Base-by-base conservation (phyloP, 2,329 filamentous ascomycete species). In the Macrophomina phaseolina region DNA sequence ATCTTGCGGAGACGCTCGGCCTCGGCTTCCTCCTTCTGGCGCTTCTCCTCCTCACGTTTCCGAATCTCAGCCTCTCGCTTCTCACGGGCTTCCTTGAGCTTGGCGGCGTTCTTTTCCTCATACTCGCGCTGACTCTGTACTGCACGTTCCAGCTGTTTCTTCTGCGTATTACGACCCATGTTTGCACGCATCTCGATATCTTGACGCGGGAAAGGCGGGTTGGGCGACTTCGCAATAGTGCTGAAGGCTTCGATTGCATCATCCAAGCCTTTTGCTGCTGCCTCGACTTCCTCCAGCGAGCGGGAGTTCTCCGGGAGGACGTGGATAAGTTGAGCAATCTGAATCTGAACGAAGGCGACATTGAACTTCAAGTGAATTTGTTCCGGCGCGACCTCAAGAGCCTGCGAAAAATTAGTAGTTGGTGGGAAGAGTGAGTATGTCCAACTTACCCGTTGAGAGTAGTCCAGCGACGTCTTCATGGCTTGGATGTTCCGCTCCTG, bases 311-410 rank as follows among this genome's bases (percentile, higher is more conserved):
- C 92, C 5, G 87, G 84, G 64, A 97, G 83, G 42, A 83, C 84
- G 78, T 93, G 90, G 65, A 97, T 89, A 36, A 91, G 87, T 53
- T 91, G 90, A 23, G 94, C 94, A 65, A 98, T 89, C 77, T 97
- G 94, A 69, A 97, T 96, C 76, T 98, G 95, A 34, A 98, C 92
- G 75, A 97, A 99, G 0, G 95, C 95, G 34, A 99, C 92, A 74
- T 99, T 99, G 86, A 99, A 99, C 77, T 95, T 93, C 78, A 95
- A 92, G 79, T 97, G 93, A 36, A 94, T 85, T 73, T 97, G 92
- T 4, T 95, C 91, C 0, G 93, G 91, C 1, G 91, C 89, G 65
- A 91, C 86, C 65, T 89, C 87, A 18, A 97, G 87, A 32, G 94
- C 93, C 86, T 91, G 14, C 6, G 14, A 45, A 60, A 38, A 38